A percentile compares a stretch with the other conserved stretches of the same genome.
These are phyloP conservation scores for Inga oerstediana DNA, from an alignment of 306 rosid genomes.

Conservation along the genomic window DNA sequence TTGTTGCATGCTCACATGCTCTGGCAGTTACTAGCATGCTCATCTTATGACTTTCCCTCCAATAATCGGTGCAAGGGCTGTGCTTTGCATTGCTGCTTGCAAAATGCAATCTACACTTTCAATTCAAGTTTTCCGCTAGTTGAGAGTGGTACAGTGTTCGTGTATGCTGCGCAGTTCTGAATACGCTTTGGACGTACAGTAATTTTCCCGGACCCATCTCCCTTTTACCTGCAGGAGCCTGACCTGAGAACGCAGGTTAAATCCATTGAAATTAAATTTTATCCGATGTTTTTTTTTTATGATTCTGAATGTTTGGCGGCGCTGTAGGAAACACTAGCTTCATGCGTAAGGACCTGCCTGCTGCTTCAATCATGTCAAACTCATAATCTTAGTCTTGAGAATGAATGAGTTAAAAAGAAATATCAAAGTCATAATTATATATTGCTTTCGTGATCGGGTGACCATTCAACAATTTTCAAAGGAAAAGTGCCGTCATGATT, in stretches of 20 bases:
- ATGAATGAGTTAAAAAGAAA: not conserved
- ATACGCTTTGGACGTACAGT: not conserved
- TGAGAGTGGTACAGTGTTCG: too few species aligned
- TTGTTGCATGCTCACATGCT: constrained; percentile 4
- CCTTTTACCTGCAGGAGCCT: not conserved
- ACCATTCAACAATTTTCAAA: constrained; percentile 33
- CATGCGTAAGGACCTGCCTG: constrained; percentile 7
- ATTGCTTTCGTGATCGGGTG: not conserved
- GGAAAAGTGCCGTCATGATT: constrained; percentile 30
- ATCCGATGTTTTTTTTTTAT: not conserved
- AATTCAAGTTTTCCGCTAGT: not conserved
- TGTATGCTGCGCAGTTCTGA: not conserved
- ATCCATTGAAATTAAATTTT: not conserved
- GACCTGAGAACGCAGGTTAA: too few species aligned
- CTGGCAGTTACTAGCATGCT: constrained; percentile 5
- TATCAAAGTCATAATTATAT: not conserved
- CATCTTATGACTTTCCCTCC: constrained; percentile 5
- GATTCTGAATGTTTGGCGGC: constrained; percentile 3
- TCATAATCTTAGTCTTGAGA: not conserved
- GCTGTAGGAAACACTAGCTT: not conserved
- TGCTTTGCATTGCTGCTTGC: not conserved
- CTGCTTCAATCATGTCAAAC: constrained; percentile 2
- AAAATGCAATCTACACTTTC: not conserved
- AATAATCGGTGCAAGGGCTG: not conserved
- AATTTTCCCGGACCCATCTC: not conserved